Base-by-base conservation (phyloP, 768 basidiomycete species). In the Auricularia sp. region DNA sequence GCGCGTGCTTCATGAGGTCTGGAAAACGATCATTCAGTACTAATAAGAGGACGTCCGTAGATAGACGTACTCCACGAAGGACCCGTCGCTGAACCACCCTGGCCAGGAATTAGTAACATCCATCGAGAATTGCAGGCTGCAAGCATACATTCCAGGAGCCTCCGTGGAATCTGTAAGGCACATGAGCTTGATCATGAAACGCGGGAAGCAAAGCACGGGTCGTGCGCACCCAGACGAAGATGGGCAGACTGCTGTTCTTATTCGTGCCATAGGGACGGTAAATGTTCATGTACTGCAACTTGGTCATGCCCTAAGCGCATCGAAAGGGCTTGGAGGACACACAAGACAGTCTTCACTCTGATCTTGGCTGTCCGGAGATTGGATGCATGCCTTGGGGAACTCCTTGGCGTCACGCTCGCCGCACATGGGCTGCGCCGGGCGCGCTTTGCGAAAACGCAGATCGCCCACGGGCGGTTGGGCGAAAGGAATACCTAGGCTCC, bases 401-500 rank as follows among this genome's bases (percentile, higher is more conserved):
- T 13, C 47, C 14, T 16, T 51, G 21, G 47, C 47, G 47, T 51
- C 21, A 18, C 47, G 21, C 21, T 51, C 18, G 47, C 18, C 21
- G 47, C 47, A 51, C 47, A 18, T 16, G 18, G 14, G 10, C 47
- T 16, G 14, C 14, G 47, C 47, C 18, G 47, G 47, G 21, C 14
- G 18, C 18, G 47, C 21, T 3, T 18, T 10, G 47, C 47, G 47
- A 42, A 77, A 68, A 8, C 76, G 75, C 56, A 73, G 66, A 10
- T 62, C 36, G 3, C 72, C 72, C 1, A 74, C 54, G 34, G 76
- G 76, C 35, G 74, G 72, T 65, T 76, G 68, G 4, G 77, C 76
- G 61, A 70, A 77, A 0, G 76, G 76, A 21, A 77, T 73, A 4
- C 74, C 76, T 78, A 65, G 78, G 11, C 85, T 76, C 80, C 84